Evolutionary conservation across 495 filamentous ascomycete species (phyloP), one percentile per base, ranked within the genome.

Genomic region (Neurospora sp.): DNA sequence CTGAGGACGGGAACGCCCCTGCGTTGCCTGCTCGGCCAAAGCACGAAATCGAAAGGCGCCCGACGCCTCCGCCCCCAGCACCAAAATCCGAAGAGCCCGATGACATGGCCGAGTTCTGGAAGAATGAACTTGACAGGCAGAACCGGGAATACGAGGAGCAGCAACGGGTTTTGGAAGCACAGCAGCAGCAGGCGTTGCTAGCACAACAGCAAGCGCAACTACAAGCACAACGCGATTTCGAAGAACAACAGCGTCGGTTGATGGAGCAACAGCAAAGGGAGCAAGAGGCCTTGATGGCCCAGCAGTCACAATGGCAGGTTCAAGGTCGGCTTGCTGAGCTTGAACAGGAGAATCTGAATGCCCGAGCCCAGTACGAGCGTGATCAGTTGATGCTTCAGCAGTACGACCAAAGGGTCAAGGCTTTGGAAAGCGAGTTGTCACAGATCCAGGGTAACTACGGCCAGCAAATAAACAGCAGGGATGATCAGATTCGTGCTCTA

Each of bases 51-150:
- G 85, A 88, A 74, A 85, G 83, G 71, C 85, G 88, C 70, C 90
- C 93, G 12, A 87, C 88, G 2, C 91, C 91, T 20, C 88, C 90
- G 18, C 90, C 90, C 14, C 81, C 89, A 44, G 80, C 83, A 3
- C 86, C 88, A 2, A 88, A 89, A 69, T 79, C 85, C 3, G 88
- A 91, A 4, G 96, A 98, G 76, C 96, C 96, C 8, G 96, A 97
- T 77, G 93, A 96, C 20, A 98, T 99, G 78, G 92, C 91, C 72
- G 96, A 98, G 78, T 99, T 99, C 81, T 99, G 96, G 96, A 94
- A 94, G 81, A 94, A 90, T 76, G 94, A 97, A 79, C 91, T 97
- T 73, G 87, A 89, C 74, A 87, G 93, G 61, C 93, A 98, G 78
- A 95, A 99, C 78, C 90, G 93, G 71, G 94, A 97, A 78, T 98